Conservation (phyloP, 345 rosid species). For the Fremontodendron californicum region DNA sequence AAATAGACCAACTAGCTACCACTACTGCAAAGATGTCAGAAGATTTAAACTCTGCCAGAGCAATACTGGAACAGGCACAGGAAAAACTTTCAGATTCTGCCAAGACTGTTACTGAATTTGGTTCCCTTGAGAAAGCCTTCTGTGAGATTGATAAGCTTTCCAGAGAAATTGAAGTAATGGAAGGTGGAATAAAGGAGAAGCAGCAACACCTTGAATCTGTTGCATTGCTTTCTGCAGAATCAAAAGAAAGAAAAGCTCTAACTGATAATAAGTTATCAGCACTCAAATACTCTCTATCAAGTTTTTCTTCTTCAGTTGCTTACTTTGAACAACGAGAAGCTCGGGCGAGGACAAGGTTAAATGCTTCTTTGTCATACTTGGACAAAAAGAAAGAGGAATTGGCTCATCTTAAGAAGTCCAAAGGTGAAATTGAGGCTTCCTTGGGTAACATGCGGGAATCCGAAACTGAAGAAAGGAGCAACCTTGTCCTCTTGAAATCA, state of each 20-base stretch:
- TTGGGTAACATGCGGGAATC: constrained; percentile 44
- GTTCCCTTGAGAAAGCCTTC: constrained; percentile 47
- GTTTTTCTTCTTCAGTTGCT: constrained; percentile 44
- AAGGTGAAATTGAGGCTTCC: constrained; percentile 45
- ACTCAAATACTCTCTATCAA: constrained; percentile 53
- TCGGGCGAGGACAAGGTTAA: constrained; percentile 42
- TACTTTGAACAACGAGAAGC: constrained; percentile 75
- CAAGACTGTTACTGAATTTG: constrained; percentile 29
- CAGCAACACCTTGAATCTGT: constrained; percentile 38
- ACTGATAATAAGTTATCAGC: constrained; percentile 60
- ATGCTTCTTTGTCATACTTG: constrained; percentile 34
- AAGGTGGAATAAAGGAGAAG: constrained; percentile 33
- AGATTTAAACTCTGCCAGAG: constrained; percentile 39
- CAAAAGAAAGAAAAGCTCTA: constrained; percentile 43
- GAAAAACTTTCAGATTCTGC: constrained; percentile 50
- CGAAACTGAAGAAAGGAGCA: constrained; percentile 52
- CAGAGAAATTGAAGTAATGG: constrained; percentile 44
- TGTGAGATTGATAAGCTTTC: constrained; percentile 44
- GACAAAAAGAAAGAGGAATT: constrained; percentile 47
- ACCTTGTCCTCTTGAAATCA: constrained; percentile 42
- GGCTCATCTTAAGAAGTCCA: constrained; percentile 35
- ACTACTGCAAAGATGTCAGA: constrained; percentile 18
- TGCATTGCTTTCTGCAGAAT: constrained; percentile 36
- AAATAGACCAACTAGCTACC: constrained; percentile 25
- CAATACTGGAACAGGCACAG: constrained; percentile 56